Base-by-base conservation (phyloP, 2,329 filamentous ascomycete species). In the Diaporthe australafricana region DNA sequence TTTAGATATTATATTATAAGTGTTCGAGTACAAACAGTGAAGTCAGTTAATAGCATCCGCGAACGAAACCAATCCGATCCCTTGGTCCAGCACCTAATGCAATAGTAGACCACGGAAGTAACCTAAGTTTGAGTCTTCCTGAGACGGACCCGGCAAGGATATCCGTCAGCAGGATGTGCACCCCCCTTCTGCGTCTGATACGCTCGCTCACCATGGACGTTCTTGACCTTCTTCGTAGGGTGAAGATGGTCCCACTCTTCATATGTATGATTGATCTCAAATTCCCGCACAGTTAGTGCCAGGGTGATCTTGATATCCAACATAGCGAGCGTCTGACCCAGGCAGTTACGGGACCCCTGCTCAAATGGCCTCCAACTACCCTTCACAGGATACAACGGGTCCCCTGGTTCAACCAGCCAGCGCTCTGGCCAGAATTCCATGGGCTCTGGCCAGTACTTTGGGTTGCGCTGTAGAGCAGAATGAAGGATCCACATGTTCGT, bases 391-490 rank as follows among this genome's bases (percentile, higher is more conserved):
- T 76, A 70, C 2, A 77, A 70, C 5, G 74, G 72, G 52, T 77
- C 74, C 48, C 75, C 71, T 5, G 74, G 55, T 2, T 60, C 74
- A 0, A 72, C 76, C 0, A 89, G 81, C 80, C 81, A 84, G 14
- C 82, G 76, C 35, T 79, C 77, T 1, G 79, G 79, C 27, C 80
- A 65, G 70, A 83, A 84, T 6, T 73, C 77, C 7, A 81, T 76
- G 1, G 81, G 80, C 1, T 81, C 75, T 0, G 74, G 53, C 53
- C 82, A 85, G 9, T 81, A 75, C 1, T 60, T 45, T 0, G 78
- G 75, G 57, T 81, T 77, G 17, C 79, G 78, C 70, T 86, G 83
- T 62, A 85, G 77, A 14, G 62, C 75, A 30, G 73, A 53, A n/a
- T 40, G 73, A 16, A 76, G 57, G 4, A 72, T 72, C 74, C 75